Evolutionary conservation across 2,329 filamentous ascomycete genomes (phyloP).

Genomic region (Aspergillus transmontanensis): DNA sequence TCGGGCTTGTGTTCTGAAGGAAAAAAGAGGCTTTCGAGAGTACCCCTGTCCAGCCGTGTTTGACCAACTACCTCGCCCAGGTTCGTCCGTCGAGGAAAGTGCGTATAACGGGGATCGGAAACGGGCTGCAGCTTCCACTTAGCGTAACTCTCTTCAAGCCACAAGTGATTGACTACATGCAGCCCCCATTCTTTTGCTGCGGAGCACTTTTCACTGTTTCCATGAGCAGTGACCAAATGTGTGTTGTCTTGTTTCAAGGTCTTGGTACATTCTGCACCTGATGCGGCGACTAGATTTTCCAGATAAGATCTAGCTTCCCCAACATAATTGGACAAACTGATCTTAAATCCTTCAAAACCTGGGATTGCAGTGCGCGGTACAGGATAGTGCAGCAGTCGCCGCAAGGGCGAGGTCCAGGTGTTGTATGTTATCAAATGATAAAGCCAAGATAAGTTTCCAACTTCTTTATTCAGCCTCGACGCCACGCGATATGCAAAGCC

Average conservation of each 20-base stretch:
- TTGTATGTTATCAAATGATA: constrained; percentile 90
- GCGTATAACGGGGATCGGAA: constrained; percentile 74
- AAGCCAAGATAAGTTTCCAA: constrained; percentile 92
- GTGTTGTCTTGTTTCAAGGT: constrained; percentile 95
- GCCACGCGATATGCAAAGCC: constrained; percentile 77
- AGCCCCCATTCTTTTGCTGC: constrained; percentile 93
- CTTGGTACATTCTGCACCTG: constrained; percentile 88
- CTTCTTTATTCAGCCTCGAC: constrained; percentile 74
- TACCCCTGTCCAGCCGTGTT: constrained; percentile 74
- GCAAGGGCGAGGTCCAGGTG: constrained; percentile 81
- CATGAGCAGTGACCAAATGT: constrained; percentile 88
- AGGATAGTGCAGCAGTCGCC: constrained; percentile 86
- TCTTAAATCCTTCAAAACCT: constrained; percentile 73
- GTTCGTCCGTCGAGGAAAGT: constrained; percentile 88
- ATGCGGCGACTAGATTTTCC: constrained; percentile 83
- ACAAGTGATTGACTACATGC: constrained; percentile 88
- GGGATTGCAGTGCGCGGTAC: constrained; percentile 74
- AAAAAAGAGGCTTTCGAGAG: constrained; percentile 71
- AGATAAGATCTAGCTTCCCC: constrained; percentile 92
- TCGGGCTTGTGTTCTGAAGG: constrained; percentile 34
- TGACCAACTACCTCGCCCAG: constrained; percentile 90
- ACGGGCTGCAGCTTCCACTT: constrained; percentile 76
- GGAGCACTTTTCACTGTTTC: constrained; percentile 87
- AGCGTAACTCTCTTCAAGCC: constrained; percentile 96
- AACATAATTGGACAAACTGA: constrained; percentile 95